These are phyloP conservation scores for Stephanodiscus triporus DNA, from an alignment of 108 stramenopile species.

Conservation along the genomic window DNA sequence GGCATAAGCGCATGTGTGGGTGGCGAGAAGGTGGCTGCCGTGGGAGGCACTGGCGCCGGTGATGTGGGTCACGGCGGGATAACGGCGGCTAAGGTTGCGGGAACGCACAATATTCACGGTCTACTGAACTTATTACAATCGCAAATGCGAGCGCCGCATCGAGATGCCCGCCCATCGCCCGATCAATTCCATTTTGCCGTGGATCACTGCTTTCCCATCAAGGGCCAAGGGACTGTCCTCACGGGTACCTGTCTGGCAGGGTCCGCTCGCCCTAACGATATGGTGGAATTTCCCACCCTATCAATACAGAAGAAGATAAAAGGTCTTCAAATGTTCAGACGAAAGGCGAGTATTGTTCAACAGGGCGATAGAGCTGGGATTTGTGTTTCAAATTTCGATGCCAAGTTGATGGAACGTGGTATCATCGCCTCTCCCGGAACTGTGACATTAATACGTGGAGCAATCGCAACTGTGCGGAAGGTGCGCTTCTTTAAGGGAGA, in stretches of 20 bases:
- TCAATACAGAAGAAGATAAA: slow-evolving; percentile 91
- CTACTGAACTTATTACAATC: slow-evolving; percentile 64
- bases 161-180: slow-evolving; percentile 40
- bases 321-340: slow-evolving; percentile 96
- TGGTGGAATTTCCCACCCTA: slow-evolving; percentile 91
- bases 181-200: slow-evolving; percentile 84
- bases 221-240: slow-evolving; percentile 97
- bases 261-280: slow-evolving; percentile 82
- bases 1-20: slow-evolving; percentile 90
- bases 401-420: slow-evolving; percentile 92
- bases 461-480: slow-evolving; percentile 89
- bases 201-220: slow-evolving; percentile 96
- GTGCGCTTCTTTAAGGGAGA: slow-evolving; percentile 79
- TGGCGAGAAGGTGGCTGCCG: slow-evolving; percentile 92
- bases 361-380: slow-evolving; percentile 98
- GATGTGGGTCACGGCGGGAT: slow-evolving; percentile 3
- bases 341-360: slow-evolving; percentile 67
- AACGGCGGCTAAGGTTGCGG: slow-evolving; percentile 14
- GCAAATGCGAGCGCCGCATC: slow-evolving; percentile 68
- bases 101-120: slow-evolving; percentile 71
- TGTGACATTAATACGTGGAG: slow-evolving; percentile 75
- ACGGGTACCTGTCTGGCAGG: slow-evolving; percentile 96
- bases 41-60: slow-evolving; percentile 27
- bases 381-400: slow-evolving; percentile 92
- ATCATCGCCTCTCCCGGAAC: slow-evolving; percentile 87